Evolutionary conservation across 441 rosid genomes (phyloP), one percentile per base, ranked within the genome.

Genomic region (Euphorbia schlechtendalii): DNA sequence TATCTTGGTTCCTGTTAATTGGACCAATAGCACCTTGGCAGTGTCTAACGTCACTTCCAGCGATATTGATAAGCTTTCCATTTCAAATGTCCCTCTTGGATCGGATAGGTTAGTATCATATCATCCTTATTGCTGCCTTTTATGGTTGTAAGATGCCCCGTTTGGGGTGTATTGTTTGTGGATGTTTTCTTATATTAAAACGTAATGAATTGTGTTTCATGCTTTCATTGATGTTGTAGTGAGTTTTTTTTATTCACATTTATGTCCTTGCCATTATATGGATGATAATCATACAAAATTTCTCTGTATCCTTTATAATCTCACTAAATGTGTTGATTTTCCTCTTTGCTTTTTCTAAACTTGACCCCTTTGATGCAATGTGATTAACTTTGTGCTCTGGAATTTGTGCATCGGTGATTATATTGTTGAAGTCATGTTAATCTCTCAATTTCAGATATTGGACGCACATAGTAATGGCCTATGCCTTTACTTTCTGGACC

Each of bases 401-500:
- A 18, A 20, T 59, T 11, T 59, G 0, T 59, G 6, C 12, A 20
- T 14, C 5, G 13, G 32, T 32, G 34, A 12, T 58, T 58, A 14
- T 17, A 36, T 66, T 2, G 27, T 32, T 14, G 15, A 34, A 27
- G 18, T 56, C 52, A 49, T 38, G 20, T 40, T 69, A 8, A 32
- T 27, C 41, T 1, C 18, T 28, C 15, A 32, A 45, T 62, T 62
- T 20, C 65, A 62, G 65, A 48, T 46, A 8, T 27, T 88, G 88
- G 91, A 54, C 91, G 21, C 98, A 94, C 75, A 77, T 89, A 56
- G 55, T 85, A 71, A 80, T 86, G 96, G 95, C 95, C 40, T 94
- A 95, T 73, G 91, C 83, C 60, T 82, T 95, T 62, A 91, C 98
- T 41, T 83, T 89, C 41, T 95, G 99, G 99, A 89, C 96, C 32